Conservation (phyloP, 768 basidiomycete genomes). For the Dentipellis sp. region DNA sequence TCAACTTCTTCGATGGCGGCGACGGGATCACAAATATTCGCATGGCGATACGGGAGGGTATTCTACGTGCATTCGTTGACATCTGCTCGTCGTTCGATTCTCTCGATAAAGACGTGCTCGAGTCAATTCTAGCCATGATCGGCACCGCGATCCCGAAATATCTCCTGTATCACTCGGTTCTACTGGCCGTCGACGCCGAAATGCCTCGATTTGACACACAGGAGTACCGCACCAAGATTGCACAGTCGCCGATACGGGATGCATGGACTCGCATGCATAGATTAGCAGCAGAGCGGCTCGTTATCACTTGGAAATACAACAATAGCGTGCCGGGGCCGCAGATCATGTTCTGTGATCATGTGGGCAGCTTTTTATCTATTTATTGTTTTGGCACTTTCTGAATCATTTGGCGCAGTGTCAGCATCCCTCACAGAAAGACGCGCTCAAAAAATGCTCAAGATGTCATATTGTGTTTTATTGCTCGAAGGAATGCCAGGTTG, state of each 20-base stretch:
- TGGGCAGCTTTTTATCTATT: neutral
- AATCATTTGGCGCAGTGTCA: slow-evolving; percentile 20
- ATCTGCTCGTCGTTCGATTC: slow-evolving; percentile 19
- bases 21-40: slow-evolving; percentile 30
- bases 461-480: slow-evolving; percentile 30
- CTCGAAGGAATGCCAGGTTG: slow-evolving; percentile 29
- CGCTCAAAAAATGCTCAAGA: slow-evolving; percentile 25
- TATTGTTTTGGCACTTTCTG: neutral
- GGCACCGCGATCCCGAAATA: neutral
- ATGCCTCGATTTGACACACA: neutral
- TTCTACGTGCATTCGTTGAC: slow-evolving; percentile 22
- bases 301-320: neutral
- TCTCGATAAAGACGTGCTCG: slow-evolving; percentile 21
- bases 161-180: neutral
- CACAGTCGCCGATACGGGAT: neutral
- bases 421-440: slow-evolving; percentile 25
- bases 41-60: slow-evolving; percentile 24
- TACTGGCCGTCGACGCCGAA: neutral
- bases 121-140: neutral
- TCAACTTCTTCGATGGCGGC: slow-evolving; percentile 26
- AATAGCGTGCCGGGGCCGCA: neutral
- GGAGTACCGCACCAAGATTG: neutral
- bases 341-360: neutral
- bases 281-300: neutral
- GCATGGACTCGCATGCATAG: neutral